Evolutionary conservation across 2,329 filamentous ascomycete species (phyloP), one percentile per base, ranked within the genome.

Genomic region (Diaporthe sp.): DNA sequence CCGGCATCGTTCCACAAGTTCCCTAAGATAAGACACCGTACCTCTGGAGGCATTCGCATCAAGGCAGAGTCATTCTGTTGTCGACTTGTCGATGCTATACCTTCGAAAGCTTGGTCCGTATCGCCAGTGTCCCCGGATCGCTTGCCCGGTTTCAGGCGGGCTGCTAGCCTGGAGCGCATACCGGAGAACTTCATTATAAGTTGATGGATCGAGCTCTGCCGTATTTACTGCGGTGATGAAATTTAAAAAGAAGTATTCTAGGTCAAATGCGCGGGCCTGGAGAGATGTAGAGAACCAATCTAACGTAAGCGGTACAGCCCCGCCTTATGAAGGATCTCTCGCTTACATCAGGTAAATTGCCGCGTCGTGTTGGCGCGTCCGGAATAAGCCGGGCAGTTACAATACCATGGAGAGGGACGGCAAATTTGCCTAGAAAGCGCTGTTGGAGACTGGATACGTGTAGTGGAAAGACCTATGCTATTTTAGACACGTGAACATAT

Each of bases 1-100:
- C 57, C 57, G 57, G 57, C 57, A 60, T 60, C 57, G 19, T 60
- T n/a, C 57, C 57, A 60, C 57, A 60, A 39, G 57, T 60, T 60
- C 57, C 9, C 57, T 8, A 60, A 60, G 57, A 60, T 60, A n/a
- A 37, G 31, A 60, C 31, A 60, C 31, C 57, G 57, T 60, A 60
- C 39, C 57, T 60, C 57, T 60, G 57, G 57, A 60, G 57, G 57
- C 57, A 60, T 39, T 60, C 57, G 31, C 57, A 60, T 60, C 15
- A 60, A 60, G 57, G 34, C 57, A 39, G 57, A 60, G 19, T 60
- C 57, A 31, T 60, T 37, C 57, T 60, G 57, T 60, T 60, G 57
- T 39, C 57, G 57, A 60, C 31, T 60, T n/a, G 57, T 60, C 19
- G 57, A 60, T 60, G 57, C 57, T 60, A 60, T 60, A 60, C 19